Conservation (phyloP, 2,329 filamentous ascomycete species). For the Rhinocladiella mackenziei region DNA sequence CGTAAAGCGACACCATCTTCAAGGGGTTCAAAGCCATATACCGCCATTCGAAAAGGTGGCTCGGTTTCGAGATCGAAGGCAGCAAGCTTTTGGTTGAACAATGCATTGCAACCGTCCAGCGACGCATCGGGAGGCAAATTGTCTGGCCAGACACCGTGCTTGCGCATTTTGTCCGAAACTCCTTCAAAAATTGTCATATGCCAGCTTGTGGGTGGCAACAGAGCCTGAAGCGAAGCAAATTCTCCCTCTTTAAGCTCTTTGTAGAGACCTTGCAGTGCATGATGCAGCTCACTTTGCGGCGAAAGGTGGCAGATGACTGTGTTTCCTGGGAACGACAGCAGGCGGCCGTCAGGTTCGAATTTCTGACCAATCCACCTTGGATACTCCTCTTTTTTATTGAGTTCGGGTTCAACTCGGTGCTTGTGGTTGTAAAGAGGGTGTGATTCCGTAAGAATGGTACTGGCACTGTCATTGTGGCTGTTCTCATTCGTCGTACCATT, state of each 20-base stretch:
- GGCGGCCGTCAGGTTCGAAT: constrained; percentile 11
- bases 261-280: constrained; percentile 1
- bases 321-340: constrained; percentile 11
- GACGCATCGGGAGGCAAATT: constrained; percentile 3
- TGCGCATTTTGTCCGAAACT: constrained; percentile 13
- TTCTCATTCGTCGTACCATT: no score
- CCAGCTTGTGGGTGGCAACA: constrained; percentile 11
- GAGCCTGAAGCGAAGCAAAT: constrained; percentile 2
- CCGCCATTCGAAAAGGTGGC: constrained; percentile 5
- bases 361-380: constrained; percentile 15
- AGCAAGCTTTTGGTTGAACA: background rate
- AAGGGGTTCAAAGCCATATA: constrained; percentile 3
- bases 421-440: background rate
- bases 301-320: constrained; percentile 12
- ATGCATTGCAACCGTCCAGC: constrained; percentile 1
- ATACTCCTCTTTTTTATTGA: constrained; percentile 5
- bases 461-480: no score
- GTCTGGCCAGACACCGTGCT: constrained; percentile 2
- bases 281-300: constrained; percentile 1
- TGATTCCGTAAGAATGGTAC: no score
- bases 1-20: constrained; percentile 10
- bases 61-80: constrained; percentile 4
- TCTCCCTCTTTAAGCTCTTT: constrained; percentile 4
- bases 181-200: constrained; percentile 17
- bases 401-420: constrained; percentile 4